Conservation (phyloP, 2,329 filamentous ascomycete species). For the Metarhizium robertsii region DNA sequence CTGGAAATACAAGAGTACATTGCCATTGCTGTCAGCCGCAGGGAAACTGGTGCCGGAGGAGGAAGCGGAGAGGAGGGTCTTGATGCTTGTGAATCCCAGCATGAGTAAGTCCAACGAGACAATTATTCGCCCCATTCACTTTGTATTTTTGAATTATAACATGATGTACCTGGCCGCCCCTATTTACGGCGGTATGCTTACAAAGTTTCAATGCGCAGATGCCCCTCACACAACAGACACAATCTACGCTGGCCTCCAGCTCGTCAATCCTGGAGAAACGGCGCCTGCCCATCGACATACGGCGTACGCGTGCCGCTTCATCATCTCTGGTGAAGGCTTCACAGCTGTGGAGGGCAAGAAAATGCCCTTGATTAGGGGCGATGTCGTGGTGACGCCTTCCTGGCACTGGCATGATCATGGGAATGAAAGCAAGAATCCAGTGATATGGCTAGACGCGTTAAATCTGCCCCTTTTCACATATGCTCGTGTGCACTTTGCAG, state of each 20-base stretch:
- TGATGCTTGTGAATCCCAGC: conserved; percentile 37
- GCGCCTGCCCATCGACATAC: conserved; percentile 46
- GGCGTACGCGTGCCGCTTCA: conserved; percentile 47
- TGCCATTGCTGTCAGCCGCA: conserved; percentile 25
- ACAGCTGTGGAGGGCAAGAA: conserved; percentile 43
- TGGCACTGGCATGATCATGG: no score
- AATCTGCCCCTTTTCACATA: no score
- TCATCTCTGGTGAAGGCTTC: conserved; percentile 48
- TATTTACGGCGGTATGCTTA: no score
- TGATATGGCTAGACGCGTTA: no score
- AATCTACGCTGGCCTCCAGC: conserved; percentile 46
- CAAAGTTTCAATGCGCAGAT: conserved; percentile 17
- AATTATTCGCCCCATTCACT: not conserved
- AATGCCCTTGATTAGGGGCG: no score
- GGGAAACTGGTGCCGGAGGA: conserved; percentile 27
- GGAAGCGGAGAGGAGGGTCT: conserved; percentile 30
- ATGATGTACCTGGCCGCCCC: no score
- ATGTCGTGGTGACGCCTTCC: no score
- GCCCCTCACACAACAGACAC: conserved; percentile 49
- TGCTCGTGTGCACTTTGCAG: no score
- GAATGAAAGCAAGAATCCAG: no score
- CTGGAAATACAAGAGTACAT: conserved; percentile 26
- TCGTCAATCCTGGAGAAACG: conserved; percentile 46
- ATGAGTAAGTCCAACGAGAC: conserved; percentile 26
- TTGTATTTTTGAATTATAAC: no score